Conservation (phyloP, 2,329 filamentous ascomycete species). For the Neopestalotiopsis sp. region DNA sequence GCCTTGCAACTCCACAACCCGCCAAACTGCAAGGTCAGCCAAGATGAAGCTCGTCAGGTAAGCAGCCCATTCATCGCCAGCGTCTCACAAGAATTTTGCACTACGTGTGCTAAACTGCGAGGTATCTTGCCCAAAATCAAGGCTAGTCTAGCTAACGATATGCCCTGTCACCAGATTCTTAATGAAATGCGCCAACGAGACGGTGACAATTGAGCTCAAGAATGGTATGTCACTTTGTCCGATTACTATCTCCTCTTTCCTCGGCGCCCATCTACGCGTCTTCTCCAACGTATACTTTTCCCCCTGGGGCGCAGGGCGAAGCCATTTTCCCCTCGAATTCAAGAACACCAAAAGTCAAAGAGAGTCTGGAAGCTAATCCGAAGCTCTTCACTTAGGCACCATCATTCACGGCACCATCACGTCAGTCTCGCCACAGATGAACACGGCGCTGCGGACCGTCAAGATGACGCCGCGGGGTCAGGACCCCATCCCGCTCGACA, state of each 20-base stretch:
- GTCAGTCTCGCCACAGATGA: slow-evolving; percentile 97
- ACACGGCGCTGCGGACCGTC: slow-evolving; percentile 91
- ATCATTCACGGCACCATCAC: slow-evolving; percentile 97
- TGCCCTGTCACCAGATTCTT: slow-evolving; percentile 72
- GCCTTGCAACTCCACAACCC: slow-evolving; percentile 9
- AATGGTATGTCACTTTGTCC: slow-evolving; percentile 69
- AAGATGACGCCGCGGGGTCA: slow-evolving; percentile 94
- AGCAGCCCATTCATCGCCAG: slow-evolving; percentile 39
- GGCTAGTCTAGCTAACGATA: slow-evolving; percentile 35
- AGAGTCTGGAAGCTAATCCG: slow-evolving; percentile 5
- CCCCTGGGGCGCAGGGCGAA: neutral
- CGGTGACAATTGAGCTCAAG: slow-evolving; percentile 97
- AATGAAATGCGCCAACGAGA: slow-evolving; percentile 99
- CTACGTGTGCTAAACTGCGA: slow-evolving; percentile 48
- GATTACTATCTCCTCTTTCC: neutral
- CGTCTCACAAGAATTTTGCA: slow-evolving; percentile 26
- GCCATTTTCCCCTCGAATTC: neutral
- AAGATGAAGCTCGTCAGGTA: slow-evolving; percentile 98
- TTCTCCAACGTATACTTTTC: neutral
- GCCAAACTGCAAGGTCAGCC: slow-evolving; percentile 31
- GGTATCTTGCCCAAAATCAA: slow-evolving; percentile 31
- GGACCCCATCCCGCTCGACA: slow-evolving; percentile 86
- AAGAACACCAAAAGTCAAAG: too few relatives aligned
- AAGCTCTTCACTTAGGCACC: slow-evolving; percentile 66
- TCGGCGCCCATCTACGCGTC: neutral